Conservation (phyloP, 495 filamentous ascomycete genomes). For the Penicillium odoratum region DNA sequence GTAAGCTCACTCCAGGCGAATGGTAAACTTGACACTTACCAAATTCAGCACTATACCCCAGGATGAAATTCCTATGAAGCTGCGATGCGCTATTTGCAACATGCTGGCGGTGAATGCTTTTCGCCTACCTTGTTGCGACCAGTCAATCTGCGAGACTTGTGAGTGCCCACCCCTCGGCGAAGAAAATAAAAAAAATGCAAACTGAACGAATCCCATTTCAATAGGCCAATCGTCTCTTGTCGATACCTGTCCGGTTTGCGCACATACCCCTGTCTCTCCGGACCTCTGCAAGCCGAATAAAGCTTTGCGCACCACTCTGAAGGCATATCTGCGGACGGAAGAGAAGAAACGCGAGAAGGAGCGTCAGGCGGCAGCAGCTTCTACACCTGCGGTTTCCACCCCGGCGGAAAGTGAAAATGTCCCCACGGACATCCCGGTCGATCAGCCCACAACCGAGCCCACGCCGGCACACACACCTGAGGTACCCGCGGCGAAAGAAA, state of each 20-base stretch:
- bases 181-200: not conserved
- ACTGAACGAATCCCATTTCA: constrained; percentile 23
- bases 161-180: constrained; percentile 31
- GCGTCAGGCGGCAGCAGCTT: constrained; percentile 40
- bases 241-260: constrained; percentile 87
- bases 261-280: constrained; percentile 79
- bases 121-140: constrained; percentile 90
- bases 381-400: constrained; percentile 23
- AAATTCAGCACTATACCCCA: constrained; percentile 66
- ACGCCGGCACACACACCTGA: constrained; percentile 1
- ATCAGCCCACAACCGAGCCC: not conserved
- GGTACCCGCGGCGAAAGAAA: constrained; percentile 5
- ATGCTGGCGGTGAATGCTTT: constrained; percentile 90
- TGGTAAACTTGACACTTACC: constrained; percentile 1
- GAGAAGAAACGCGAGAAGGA: constrained; percentile 79
- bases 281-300: constrained; percentile 90
- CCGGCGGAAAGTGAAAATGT: constrained; percentile 24
- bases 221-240: constrained; percentile 75
- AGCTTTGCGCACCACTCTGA: constrained; percentile 80
- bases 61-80: constrained; percentile 89
- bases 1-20: constrained; percentile 22
- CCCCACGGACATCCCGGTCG: constrained; percentile 14
- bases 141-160: constrained; percentile 92
- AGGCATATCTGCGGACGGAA: constrained; percentile 81
- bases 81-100: constrained; percentile 90